A percentile compares a stretch with the other conserved stretches of the same genome.
phyloP scores from a whole-genome alignment of 768 basidiomycete genomes.

The Tulasnella sp. region DNA sequence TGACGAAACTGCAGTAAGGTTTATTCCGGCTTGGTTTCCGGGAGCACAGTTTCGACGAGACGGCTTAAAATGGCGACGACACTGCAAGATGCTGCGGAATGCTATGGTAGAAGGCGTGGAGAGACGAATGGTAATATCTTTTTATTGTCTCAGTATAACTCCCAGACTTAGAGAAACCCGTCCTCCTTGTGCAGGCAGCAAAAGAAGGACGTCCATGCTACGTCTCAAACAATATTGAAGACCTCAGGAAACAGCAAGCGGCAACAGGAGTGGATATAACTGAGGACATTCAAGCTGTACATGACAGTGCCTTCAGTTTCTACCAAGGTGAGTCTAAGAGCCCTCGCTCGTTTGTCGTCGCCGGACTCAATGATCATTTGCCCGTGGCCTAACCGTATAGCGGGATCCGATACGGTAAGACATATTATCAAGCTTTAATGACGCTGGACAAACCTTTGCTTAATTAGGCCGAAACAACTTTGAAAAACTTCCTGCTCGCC shows the following conservation, averaged over 20 bases:
- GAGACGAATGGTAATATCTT: neutral
- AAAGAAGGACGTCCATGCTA: neutral
- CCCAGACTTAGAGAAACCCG: neutral
- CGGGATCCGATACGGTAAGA: neutral
- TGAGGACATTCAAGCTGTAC: neutral
- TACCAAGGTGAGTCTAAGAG: neutral
- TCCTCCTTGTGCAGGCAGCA: neutral
- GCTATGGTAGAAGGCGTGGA: neutral
- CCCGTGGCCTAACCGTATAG: neutral
- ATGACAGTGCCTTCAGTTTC: neutral
- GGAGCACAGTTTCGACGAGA: neutral
- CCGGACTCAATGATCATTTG: neutral
- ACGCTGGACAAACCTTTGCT: neutral
- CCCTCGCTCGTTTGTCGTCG: neutral
- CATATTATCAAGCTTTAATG: neutral
- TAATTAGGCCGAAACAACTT: neutral
- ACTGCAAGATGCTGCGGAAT: neutral
- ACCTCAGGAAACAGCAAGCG: neutral
- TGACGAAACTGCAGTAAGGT: neutral
- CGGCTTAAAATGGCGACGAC: neutral
- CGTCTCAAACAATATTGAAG: neutral
- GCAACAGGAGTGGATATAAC: neutral
- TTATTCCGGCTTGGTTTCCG: neutral
- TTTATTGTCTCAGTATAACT: neutral
- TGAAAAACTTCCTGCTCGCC: conserved; percentile 19